Evolutionary conservation across 1,284 basidiomycete genomes (phyloP).

Genomic region (Salmacisia buchloeana): DNA sequence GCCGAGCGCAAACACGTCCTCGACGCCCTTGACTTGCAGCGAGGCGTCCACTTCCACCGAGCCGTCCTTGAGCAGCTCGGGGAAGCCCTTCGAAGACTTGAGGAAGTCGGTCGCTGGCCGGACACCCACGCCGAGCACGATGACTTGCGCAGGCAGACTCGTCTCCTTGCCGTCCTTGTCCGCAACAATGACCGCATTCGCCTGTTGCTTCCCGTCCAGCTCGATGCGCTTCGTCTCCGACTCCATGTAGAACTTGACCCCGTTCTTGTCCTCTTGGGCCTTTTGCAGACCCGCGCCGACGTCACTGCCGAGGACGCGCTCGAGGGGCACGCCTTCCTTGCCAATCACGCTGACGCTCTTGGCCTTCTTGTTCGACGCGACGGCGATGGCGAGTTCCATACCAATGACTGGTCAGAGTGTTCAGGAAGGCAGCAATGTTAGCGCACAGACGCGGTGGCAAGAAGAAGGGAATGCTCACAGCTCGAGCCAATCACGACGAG

Average conservation of each 20-base stretch:
- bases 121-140: slow-evolving; percentile 86
- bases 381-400: slow-evolving; percentile 78
- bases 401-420: slow-evolving; percentile 69
- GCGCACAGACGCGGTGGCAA: neutral
- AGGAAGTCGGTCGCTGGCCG: slow-evolving; percentile 77
- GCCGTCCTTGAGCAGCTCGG: slow-evolving; percentile 52
- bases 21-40: slow-evolving; percentile 62
- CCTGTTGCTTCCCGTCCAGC: slow-evolving; percentile 34
- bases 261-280: slow-evolving; percentile 61
- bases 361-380: slow-evolving; percentile 61
- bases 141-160: slow-evolving; percentile 68
- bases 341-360: slow-evolving; percentile 73
- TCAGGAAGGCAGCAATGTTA: neutral
- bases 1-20: slow-evolving; percentile 75
- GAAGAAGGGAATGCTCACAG: neutral
- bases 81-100: slow-evolving; percentile 62
- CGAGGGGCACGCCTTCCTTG: slow-evolving; percentile 77
- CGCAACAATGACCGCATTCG: slow-evolving; percentile 61
- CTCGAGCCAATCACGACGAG: slow-evolving; percentile 74
- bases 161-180: slow-evolving; percentile 54
- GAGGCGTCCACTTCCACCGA: slow-evolving; percentile 76
- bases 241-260: slow-evolving; percentile 73
- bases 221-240: slow-evolving; percentile 70
- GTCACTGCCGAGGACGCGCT: slow-evolving; percentile 71
- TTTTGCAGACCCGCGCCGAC: slow-evolving; percentile 75